A percentile compares a stretch with the other conserved stretches of the same genome.
These are phyloP conservation scores for Saccharomyces hybrid DNA, from an alignment of 1,139 yeast genomes.

Conservation along the genomic window DNA sequence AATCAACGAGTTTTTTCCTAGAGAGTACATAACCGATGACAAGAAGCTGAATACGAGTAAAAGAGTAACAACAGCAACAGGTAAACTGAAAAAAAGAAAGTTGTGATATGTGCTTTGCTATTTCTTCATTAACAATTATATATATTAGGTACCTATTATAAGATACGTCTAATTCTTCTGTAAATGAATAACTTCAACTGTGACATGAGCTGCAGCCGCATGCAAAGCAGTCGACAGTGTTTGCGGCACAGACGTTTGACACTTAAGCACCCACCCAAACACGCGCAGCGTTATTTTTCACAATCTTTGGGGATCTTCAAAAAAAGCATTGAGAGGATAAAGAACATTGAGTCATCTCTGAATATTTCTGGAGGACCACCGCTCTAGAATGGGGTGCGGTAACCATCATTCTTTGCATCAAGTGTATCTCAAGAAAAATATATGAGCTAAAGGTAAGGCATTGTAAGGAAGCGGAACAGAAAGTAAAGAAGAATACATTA, in stretches of 20 bases:
- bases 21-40: conserved; percentile 35
- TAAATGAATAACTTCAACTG: too few species aligned
- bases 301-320: neutral
- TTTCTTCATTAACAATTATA: neutral
- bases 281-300: neutral
- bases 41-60: conserved; percentile 49
- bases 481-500: neutral
- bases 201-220: neutral
- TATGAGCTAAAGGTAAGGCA: neutral
- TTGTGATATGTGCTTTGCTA: conserved; percentile 3
- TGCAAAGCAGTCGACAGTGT: neutral
- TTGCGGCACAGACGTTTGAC: neutral
- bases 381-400: neutral
- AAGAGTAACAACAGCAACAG: conserved; percentile 52
- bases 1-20: conserved; percentile 52
- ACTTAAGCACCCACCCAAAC: neutral
- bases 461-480: neutral
- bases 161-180: too few species aligned
- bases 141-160: neutral
- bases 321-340: neutral
- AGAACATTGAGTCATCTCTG: neutral
- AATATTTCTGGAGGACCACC: neutral
- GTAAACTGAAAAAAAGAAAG: conserved; percentile 36
- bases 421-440: neutral
- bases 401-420: neutral